Percentiles rank a stretch among this genome's conserved stretches.
Conservation (phyloP, 2,329 filamentous ascomycete genomes). For the Exophiala sp. region DNA sequence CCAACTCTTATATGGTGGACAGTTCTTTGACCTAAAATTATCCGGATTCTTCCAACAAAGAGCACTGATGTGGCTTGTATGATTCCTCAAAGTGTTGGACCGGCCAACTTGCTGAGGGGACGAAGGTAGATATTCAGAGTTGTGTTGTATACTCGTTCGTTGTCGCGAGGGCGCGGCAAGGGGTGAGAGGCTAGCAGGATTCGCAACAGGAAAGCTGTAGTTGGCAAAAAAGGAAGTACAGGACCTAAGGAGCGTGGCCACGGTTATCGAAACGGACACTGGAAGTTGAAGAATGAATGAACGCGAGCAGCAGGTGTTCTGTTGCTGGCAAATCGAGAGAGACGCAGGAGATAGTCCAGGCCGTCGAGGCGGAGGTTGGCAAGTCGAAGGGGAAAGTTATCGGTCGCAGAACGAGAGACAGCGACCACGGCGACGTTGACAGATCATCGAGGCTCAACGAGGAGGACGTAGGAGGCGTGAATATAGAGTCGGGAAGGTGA, state of each 20-base stretch:
- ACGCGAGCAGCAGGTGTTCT: conserved; percentile 22
- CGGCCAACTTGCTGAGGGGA: conserved; percentile 22
- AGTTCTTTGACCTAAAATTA: conserved; percentile 20
- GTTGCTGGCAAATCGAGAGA: conserved; percentile 24
- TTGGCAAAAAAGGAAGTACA: conserved; percentile 3
- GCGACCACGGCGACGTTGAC: conserved; percentile 31
- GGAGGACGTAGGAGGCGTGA: conserved; percentile 8
- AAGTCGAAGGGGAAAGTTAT: conserved; percentile 26
- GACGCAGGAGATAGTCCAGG: conserved; percentile 11
- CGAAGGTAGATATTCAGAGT: conserved; percentile 12
- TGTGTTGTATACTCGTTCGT: background rate
- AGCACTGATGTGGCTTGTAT: conserved; percentile 1
- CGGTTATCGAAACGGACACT: conserved; percentile 9
- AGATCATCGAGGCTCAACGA: conserved; percentile 28
- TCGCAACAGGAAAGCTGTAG: conserved; percentile 2
- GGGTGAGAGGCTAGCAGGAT: background rate
- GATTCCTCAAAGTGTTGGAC: conserved; percentile 19
- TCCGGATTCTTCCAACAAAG: conserved; percentile 17
- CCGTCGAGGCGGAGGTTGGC: conserved; percentile 15
- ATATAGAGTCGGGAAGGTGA: conserved; percentile 4
- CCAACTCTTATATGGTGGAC: conserved; percentile 9
- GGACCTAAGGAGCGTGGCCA: conserved; percentile 15
- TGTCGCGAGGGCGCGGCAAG: conserved; percentile 1
- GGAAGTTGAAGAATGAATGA: conserved; percentile 17
- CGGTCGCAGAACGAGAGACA: conserved; percentile 28